A percentile compares a stretch with the other conserved stretches of the same genome.
These are phyloP conservation scores for Penicillium sp. DNA, from an alignment of 2,329 filamentous ascomycete species.

Conservation along the genomic window DNA sequence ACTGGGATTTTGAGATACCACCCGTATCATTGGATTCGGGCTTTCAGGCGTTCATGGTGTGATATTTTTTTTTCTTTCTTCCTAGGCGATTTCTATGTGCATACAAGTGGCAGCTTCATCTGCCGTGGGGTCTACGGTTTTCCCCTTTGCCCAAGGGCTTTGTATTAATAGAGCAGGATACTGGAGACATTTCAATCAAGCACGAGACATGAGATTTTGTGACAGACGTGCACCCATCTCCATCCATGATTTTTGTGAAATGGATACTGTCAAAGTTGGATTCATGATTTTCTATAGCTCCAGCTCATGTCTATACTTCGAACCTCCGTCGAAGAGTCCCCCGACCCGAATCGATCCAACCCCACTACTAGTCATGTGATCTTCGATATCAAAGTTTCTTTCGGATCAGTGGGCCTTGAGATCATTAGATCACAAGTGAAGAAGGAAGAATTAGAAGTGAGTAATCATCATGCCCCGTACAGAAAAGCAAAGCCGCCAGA, in stretches of 20 bases:
- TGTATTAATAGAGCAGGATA: conserved; percentile 10
- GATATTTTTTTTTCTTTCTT: conserved; percentile 4
- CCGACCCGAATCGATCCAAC: conserved; percentile 1
- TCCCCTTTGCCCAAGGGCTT: conserved; percentile 3
- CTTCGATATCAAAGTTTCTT: conserved; percentile 22
- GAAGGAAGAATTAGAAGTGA: conserved; percentile 14
- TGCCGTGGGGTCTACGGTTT: conserved; percentile 1
- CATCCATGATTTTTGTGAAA: too few relatives aligned
- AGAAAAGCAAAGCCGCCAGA: too few relatives aligned
- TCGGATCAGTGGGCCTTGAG: conserved; percentile 11
- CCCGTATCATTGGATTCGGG: conserved; percentile 10
- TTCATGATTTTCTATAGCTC: too few relatives aligned
- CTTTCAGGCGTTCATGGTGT: conserved; percentile 15
- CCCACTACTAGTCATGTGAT: conserved; percentile 20
- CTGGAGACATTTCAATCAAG: too few relatives aligned
- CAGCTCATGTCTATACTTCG: not conserved
- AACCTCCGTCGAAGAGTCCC: not conserved
- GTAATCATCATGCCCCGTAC: not conserved
- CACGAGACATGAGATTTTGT: not conserved
- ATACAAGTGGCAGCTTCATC: conserved; percentile 10
- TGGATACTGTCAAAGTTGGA: not conserved
- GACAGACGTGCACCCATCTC: too few relatives aligned
- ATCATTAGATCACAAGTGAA: conserved; percentile 7
- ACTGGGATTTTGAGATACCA: conserved; percentile 13
- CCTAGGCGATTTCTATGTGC: conserved; percentile 10